Percentiles rank a stretch among this genome's conserved stretches.
phyloP scores from a whole-genome alignment of 306 rosid species.

The Aeschynomene evenia region DNA sequence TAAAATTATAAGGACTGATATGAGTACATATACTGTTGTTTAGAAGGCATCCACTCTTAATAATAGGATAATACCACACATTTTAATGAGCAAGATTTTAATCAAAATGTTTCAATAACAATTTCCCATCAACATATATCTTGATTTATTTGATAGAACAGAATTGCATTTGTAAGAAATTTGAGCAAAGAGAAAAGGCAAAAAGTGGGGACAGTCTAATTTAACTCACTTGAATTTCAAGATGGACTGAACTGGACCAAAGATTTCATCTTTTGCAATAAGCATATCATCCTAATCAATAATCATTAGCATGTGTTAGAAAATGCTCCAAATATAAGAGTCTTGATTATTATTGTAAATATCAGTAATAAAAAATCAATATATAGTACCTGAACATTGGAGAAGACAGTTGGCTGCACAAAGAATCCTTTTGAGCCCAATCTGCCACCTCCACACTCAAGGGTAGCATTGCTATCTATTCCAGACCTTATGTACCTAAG shows the following conservation, averaged over 20 bases:
- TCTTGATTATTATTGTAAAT: no score
- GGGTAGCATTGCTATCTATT: slow-evolving; percentile 64
- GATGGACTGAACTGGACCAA: slow-evolving; percentile 91
- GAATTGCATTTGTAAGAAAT: not conserved
- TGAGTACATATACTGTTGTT: no score
- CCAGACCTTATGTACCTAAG: slow-evolving; percentile 80
- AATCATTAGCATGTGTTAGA: slow-evolving; percentile 24
- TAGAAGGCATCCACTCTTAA: no score
- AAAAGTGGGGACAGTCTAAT: not conserved
- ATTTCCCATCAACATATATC: no score
- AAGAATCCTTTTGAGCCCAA: slow-evolving; percentile 83
- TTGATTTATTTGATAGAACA: not conserved
- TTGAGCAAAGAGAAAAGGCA: not conserved
- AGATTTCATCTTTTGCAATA: slow-evolving; percentile 93
- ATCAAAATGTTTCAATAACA: not conserved
- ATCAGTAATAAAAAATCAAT: no score
- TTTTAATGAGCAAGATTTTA: not conserved
- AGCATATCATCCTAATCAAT: slow-evolving; percentile 82
- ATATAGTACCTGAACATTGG: slow-evolving; percentile 87
- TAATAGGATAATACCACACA: not conserved
- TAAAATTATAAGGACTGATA: no score
- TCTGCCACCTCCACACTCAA: slow-evolving; percentile 88
- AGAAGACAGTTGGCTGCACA: slow-evolving; percentile 91
- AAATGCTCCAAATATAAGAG: slow-evolving; percentile 2
- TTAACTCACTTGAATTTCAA: slow-evolving; percentile 85